Base-by-base conservation (phyloP, 805 yeast species). In the Lipomyces spencermartinsiae region DNA sequence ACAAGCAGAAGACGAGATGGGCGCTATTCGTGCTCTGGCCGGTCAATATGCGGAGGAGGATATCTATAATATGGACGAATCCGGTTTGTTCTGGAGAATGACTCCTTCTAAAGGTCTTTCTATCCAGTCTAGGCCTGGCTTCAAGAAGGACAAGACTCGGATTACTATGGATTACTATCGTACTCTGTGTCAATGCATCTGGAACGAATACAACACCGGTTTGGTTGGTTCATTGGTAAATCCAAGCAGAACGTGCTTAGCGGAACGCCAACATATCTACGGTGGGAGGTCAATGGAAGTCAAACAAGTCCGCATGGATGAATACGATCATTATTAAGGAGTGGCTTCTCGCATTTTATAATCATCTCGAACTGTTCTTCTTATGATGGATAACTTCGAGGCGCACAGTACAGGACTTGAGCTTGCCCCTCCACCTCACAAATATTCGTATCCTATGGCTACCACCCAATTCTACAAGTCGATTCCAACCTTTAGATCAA, bases 171-270 rank as follows among this genome's bases (percentile, higher is more conserved):
- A 51, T 51, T 51, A 51, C 29, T 51, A 51, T 51, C 55, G 55
- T 51, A 29, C 55, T 51, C 55, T 51, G 55, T 19, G 55, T 51
- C 55, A 51, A 51, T 51, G 29, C 55, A 19, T 22, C 55, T 51
- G 29, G 55, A 22, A 29, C 49, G 49, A 16, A 39, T 16, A 39
- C 3, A 39, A 39, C 3, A 39, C 49, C 49, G 49, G 49, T 39
- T 39, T 39, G 49, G 49, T 39, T 39, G 49, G 49, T 39, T 39
- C 49, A 39, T 39, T 39, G 49, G 49, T 39, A 39, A 39, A 39
- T 39, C 49, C 49, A 39, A 39, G 49, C 49, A 2, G 3, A 2
- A 39, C 49, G 3, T 39, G 49, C n/a, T 39, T 39, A 2, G n/a
- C 49, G 49, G 49, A 39, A 39, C 49, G n/a, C n/a, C 4, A 39